Conservation (phyloP, 805 yeast species). For the Wickerhamomyces hampshirensis region DNA sequence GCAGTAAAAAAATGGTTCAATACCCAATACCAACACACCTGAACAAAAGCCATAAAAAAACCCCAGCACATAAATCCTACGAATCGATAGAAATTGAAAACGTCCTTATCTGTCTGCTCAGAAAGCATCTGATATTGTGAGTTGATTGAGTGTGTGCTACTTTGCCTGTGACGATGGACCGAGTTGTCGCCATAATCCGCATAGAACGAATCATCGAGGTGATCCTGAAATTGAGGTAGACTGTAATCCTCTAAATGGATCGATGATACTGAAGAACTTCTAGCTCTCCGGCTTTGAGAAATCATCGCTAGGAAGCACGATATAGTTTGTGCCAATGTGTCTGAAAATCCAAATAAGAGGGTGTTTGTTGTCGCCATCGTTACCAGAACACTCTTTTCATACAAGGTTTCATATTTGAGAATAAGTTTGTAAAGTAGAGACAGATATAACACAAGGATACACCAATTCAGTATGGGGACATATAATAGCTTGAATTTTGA, state of each 20-base stretch:
- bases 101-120: slow-evolving; percentile 23
- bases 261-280: slow-evolving; percentile 15
- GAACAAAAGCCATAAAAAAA: slow-evolving; percentile 71
- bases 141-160: slow-evolving; percentile 19
- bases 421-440: slow-evolving; percentile 48
- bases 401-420: slow-evolving; percentile 53
- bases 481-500: slow-evolving; percentile 34
- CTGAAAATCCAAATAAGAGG: slow-evolving; percentile 85
- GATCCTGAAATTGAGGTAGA: slow-evolving; percentile 6
- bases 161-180: slow-evolving; percentile 21
- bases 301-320: slow-evolving; percentile 19
- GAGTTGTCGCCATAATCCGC: slow-evolving; percentile 29
- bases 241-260: slow-evolving; percentile 9
- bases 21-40: slow-evolving; percentile 84
- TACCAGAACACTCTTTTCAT: slow-evolving; percentile 59
- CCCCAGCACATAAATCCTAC: slow-evolving; percentile 88
- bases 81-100: slow-evolving; percentile 65
- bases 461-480: slow-evolving; percentile 54
- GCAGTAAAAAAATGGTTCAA: slow-evolving; percentile 72
- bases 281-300: slow-evolving; percentile 1
- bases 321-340: slow-evolving; percentile 71
- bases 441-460: slow-evolving; percentile 45
- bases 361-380: slow-evolving; percentile 80
- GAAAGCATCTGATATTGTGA: slow-evolving; percentile 28
- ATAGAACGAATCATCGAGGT: slow-evolving; percentile 21